phyloP scores from a whole-genome alignment of 2,329 filamentous ascomycete species.

The Coniella vitis region DNA sequence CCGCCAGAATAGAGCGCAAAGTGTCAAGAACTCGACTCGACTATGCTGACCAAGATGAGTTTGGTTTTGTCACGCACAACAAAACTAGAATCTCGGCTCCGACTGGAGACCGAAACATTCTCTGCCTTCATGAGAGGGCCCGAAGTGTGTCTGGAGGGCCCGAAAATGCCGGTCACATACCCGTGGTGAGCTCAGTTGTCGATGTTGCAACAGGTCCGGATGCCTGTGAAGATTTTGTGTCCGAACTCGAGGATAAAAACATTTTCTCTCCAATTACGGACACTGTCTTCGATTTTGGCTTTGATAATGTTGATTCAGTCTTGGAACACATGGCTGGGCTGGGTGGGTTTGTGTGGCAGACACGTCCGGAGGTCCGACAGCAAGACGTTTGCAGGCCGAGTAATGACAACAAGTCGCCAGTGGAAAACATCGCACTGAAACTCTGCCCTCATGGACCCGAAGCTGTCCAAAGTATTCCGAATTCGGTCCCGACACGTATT shows the following conservation, averaged over 20 bases:
- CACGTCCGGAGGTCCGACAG: not conserved
- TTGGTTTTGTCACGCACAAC: not conserved
- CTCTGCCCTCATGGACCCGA: not conserved
- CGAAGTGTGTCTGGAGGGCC: not conserved
- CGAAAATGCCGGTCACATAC: not conserved
- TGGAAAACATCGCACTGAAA: not conserved
- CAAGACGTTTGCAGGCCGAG: not conserved
- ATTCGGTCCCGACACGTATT: not conserved
- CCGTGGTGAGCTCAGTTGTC: not conserved
- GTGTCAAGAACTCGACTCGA: slow-evolving; percentile 5
- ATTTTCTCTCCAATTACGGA: not conserved
- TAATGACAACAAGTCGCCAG: not conserved
- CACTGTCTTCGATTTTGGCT: not conserved
- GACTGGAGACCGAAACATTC: not conserved
- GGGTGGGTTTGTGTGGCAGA: not conserved
- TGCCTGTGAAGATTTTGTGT: not conserved
- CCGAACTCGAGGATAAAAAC: not conserved
- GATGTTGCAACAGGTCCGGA: not conserved
- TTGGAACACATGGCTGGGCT: not conserved
- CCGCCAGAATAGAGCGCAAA: not conserved
- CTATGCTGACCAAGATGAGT: slow-evolving; percentile 6
- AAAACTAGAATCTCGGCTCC: not conserved
- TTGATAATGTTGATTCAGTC: not conserved
- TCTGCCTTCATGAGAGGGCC: not conserved
- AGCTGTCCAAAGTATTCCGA: not conserved